These are phyloP conservation scores for Plasmodiophora brassicae DNA, from an alignment of 208 protist species.

Conservation along the genomic window DNA sequence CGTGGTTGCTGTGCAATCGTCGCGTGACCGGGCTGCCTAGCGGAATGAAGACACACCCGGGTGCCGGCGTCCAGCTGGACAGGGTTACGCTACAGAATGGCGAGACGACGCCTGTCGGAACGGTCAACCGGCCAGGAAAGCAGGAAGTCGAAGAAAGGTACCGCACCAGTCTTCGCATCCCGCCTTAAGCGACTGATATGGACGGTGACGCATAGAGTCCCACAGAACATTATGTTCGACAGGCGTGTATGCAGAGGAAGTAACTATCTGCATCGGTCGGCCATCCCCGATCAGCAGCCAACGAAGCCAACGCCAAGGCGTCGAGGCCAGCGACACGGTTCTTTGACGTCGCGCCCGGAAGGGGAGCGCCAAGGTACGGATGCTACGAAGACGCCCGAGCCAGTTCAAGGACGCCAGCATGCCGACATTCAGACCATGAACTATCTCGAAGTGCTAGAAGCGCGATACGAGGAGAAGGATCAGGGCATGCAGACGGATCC, in stretches of 20 bases:
- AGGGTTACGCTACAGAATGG: too few species aligned
- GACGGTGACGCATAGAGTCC: too few species aligned
- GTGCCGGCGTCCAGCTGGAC: too few species aligned
- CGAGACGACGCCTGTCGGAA: too few species aligned
- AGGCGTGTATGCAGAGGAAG: conserved; percentile 84
- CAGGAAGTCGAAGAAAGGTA: too few species aligned
- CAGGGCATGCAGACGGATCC: conserved; percentile 88
- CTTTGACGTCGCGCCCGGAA: conserved; percentile 3
- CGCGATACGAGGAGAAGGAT: conserved; percentile 68
- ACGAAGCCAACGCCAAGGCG: background rate
- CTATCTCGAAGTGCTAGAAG: conserved; percentile 89
- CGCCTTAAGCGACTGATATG: too few species aligned
- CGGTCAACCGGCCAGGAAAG: too few species aligned
- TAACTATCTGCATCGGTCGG: conserved; percentile 70
- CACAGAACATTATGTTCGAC: conserved; percentile 86
- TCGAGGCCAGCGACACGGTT: background rate
- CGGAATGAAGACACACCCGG: too few species aligned
- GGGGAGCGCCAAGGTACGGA: conserved; percentile 58
- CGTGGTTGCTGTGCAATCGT: too few species aligned
- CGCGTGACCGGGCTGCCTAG: too few species aligned
- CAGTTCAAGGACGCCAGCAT: conserved; percentile 75
- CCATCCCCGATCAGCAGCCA: background rate
- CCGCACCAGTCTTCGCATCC: too few species aligned
- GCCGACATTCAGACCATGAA: conserved; percentile 88
- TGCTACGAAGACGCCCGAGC: conserved; percentile 36